Conservation (phyloP, 768 basidiomycete genomes). For the Cystofilobasidium macerans region DNA sequence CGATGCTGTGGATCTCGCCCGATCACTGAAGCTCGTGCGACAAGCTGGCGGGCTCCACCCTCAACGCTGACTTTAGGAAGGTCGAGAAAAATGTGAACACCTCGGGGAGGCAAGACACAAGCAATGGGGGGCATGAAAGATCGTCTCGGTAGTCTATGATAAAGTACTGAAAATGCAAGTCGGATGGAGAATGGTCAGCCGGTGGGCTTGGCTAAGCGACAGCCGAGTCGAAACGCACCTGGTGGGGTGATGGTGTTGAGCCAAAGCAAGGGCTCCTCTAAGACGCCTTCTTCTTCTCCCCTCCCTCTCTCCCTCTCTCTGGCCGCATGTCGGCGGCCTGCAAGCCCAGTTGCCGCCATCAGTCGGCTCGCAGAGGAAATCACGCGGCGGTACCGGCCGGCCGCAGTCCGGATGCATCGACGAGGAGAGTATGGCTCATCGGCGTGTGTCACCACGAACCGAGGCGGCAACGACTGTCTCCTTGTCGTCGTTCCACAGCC, state of each 20-base stretch:
- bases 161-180: not conserved
- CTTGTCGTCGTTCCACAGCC: slow-evolving; percentile 47
- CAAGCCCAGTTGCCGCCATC: too few species aligned
- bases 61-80: too few species aligned
- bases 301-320: not conserved
- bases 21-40: too few species aligned
- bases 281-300: not conserved
- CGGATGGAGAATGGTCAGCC: not conserved
- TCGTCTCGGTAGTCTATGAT: not conserved
- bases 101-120: too few species aligned
- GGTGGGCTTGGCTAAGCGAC: not conserved
- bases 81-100: not conserved
- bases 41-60: too few species aligned
- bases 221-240: not conserved
- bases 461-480: slow-evolving; percentile 1
- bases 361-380: too few species aligned
- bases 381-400: too few species aligned
- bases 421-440: not conserved
- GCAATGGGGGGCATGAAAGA: not conserved
- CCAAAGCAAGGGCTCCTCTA: not conserved
- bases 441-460: not conserved
- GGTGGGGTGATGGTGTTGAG: not conserved
- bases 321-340: not conserved
- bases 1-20: too few species aligned
- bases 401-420: too few species aligned